Base-by-base conservation (phyloP, 1,139 yeast genomes). In the Nematodospora anomalae region DNA sequence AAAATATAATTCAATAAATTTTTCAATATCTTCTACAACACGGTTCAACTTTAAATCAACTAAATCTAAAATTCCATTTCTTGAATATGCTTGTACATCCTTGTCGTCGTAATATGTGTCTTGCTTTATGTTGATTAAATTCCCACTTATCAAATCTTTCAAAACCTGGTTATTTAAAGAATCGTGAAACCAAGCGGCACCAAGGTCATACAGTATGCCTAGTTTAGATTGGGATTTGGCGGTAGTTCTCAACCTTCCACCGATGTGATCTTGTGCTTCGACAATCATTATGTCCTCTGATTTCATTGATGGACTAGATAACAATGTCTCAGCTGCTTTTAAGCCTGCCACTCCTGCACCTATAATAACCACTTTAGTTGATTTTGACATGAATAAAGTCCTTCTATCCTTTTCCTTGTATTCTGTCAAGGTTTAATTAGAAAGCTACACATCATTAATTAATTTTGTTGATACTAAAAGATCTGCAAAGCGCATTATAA, bases 181-280 rank as follows among this genome's bases (percentile, higher is more conserved):
- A 50, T 87, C 96, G 54, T 88, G 96, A 50, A 84, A 83, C 96
- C 96, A 88, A 3, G 90, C 77, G 0, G 95, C 96, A 0, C 96
- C 96, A 14, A 87, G 48, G 57, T 88, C 96, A 52, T 83, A 82
- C 5, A 50, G 38, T 16, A 52, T 50, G 1, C 72, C 74, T 8
- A 64, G 38, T 34, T 58, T 58, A 10, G 71, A 63, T 29, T 53
- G 51, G 1, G 50, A 44, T 13, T 53, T 46, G 35, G 62, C 60
- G 6, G 70, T 64, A n/a, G 62, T 50, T 30, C 45, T 43, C 32
- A 74, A 53, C 33, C 80, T 51, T 4, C 80, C 81, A 4, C 81
- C 81, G 21, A 74, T 43, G 16, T 71, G 54, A 46, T 66, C 67
- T 50, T 75, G 77, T 3, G 79, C 80, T 49, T 76, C 82, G 8